A percentile compares a stretch with the other conserved stretches of the same genome.
Conservation (phyloP, 2,329 filamentous ascomycete genomes). For the Cladosporium sp. region DNA sequence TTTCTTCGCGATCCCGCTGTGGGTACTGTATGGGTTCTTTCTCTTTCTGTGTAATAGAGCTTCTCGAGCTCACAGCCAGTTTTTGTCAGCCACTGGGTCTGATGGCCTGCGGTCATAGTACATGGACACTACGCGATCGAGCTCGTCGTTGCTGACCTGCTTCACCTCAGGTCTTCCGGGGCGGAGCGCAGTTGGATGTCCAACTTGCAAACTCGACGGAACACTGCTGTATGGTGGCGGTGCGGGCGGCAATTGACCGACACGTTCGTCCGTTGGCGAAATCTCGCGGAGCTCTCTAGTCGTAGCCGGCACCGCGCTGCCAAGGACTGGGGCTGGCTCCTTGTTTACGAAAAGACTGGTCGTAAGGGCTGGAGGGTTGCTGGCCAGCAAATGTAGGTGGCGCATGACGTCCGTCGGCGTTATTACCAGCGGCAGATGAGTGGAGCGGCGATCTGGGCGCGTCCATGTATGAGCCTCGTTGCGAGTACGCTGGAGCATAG, state of each 20-base stretch:
- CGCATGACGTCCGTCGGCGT: conserved; percentile 23
- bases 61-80: conserved; percentile 13
- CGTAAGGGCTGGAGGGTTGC: conserved; percentile 10
- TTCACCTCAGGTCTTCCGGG: background rate
- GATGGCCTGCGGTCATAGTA: conserved; percentile 14
- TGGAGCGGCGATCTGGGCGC: conserved; percentile 25
- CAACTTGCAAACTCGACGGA: background rate
- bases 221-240: background rate
- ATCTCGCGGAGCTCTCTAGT: conserved; percentile 41
- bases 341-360: conserved; percentile 35
- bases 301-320: conserved; percentile 67
- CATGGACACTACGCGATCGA: conserved; percentile 20
- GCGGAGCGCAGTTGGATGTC: background rate
- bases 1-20: conserved; percentile 18
- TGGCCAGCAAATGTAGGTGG: conserved; percentile 22
- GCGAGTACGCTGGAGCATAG: conserved; percentile 15
- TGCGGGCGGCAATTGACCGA: background rate
- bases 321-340: conserved; percentile 61
- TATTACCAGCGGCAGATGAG: conserved; percentile 23
- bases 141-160: conserved; percentile 6
- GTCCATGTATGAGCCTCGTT: conserved; percentile 21
- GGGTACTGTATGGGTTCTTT: conserved; percentile 19
- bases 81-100: conserved; percentile 5
- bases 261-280: background rate
- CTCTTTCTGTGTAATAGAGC: background rate